Evolutionary conservation across 306 rosid genomes (phyloP), one percentile per base, ranked within the genome.

Genomic region (Cyclanthera cordifolia): DNA sequence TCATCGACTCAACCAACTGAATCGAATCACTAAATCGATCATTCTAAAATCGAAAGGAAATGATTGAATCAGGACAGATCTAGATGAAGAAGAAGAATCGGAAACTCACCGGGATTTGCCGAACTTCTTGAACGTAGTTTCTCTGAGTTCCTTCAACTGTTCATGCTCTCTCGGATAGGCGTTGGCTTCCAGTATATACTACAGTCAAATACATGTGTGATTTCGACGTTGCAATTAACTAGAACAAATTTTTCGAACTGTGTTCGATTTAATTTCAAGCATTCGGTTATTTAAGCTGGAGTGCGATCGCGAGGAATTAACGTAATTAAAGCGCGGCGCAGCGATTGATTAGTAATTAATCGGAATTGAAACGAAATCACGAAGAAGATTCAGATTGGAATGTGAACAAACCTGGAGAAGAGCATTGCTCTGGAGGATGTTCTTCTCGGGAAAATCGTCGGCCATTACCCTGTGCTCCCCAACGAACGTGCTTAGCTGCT

Each of bases 91-190:
- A 28, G 12, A 25, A 56, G 3, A 56, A 8, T 4, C 0, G 2
- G 4, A 24, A 27, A 46, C 82, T 7, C 13, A 80, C 82, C 8
- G 0, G 1, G 4, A 1, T 0, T 32, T 49, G 32, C 4, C 3
- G 67, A 76, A 81, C 75, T 79, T 83, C 5, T 70, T 39, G 10
- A 53, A 0, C 1, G 88, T 84, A 37, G 72, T 59, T 52, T 84
- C 87, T 67, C 88, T 67, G 3, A 86, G 80, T 52, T 69, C 76
- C 74, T 80, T 86, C 84, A 80, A 54, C 48, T 73, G 89, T 50
- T 87, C 77, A 14, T 80, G 84, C 53, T 84, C 85, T 59, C 79
- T 75, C 27, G 89, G 85, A 48, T 78, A 77, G 8, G 72, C 69
- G 47, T 76, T 76, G 20, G 79, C 79, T 68, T 84, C 85, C 9